These are phyloP conservation scores for Pleurostoma richardsiae DNA, from an alignment of 2,329 filamentous ascomycete genomes.

Conservation along the genomic window DNA sequence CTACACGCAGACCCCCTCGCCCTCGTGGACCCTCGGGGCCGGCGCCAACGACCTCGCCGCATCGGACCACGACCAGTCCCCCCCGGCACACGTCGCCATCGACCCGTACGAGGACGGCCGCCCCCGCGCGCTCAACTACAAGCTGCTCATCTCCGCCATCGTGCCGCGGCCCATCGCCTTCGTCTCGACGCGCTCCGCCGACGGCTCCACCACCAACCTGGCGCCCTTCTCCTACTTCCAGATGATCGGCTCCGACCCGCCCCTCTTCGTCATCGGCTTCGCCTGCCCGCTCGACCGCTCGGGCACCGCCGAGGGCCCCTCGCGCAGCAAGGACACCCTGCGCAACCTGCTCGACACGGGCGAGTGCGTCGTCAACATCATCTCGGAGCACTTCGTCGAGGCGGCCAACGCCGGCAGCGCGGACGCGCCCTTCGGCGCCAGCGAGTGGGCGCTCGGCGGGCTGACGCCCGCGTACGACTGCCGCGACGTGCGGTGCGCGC, in stretches of 20 bases:
- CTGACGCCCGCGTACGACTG: constrained; percentile 64
- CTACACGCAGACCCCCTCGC: constrained; percentile 59
- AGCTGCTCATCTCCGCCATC: constrained; percentile 79
- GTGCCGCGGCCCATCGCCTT: constrained; percentile 76
- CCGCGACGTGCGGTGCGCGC: constrained; percentile 60
- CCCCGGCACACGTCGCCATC: constrained; percentile 65
- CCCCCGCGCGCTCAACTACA: constrained; percentile 73
- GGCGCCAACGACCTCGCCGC: constrained; percentile 53
- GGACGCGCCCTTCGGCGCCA: constrained; percentile 70
- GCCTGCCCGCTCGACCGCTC: constrained; percentile 21
- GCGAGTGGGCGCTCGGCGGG: constrained; percentile 76
- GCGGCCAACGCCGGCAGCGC: constrained; percentile 79
- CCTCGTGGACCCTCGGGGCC: constrained; percentile 60
- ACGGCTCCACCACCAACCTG: constrained; percentile 66
- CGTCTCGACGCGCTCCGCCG: constrained; percentile 48
- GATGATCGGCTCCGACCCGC: constrained; percentile 76
- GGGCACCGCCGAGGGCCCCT: constrained; percentile 36
- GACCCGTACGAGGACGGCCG: constrained; percentile 73
- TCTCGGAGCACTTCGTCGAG: constrained; percentile 79
- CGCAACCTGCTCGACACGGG: constrained; percentile 63
- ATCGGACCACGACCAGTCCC: constrained; percentile 8
- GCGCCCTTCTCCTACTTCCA: constrained; percentile 84
- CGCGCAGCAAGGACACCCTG: constrained; percentile 69
- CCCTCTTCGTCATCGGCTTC: constrained; percentile 63
- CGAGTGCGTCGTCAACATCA: constrained; percentile 83